Evolutionary conservation across 2,329 filamentous ascomycete genomes (phyloP).

Genomic region (Rhynchosporium agropyri): DNA sequence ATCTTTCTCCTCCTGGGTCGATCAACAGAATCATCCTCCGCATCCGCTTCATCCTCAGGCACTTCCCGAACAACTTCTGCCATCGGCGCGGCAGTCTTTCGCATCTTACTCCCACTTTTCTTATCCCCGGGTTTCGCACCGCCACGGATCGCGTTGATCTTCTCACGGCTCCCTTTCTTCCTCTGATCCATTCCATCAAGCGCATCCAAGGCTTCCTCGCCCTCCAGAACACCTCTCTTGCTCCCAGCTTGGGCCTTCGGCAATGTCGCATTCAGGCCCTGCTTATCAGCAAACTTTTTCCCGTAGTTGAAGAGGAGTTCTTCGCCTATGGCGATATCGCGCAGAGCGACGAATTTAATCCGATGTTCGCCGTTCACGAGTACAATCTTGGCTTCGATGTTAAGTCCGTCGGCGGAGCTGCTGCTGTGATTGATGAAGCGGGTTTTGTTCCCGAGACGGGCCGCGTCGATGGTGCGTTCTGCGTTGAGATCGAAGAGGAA

Average conservation of each 20-base stretch:
- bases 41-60: conserved; percentile 5
- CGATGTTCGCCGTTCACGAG: conserved; percentile 76
- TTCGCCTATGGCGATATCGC: conserved; percentile 69
- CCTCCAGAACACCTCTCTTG: conserved; percentile 33
- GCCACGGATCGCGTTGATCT: conserved; percentile 23
- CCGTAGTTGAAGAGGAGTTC: conserved; percentile 85
- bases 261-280: conserved; percentile 52
- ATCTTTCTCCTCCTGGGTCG: conserved; percentile 14
- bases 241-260: conserved; percentile 28
- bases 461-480: conserved; percentile 64
- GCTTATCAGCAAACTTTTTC: conserved; percentile 62
- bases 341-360: conserved; percentile 71
- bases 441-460: conserved; percentile 76
- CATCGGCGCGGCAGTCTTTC: conserved; percentile 18
- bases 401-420: conserved; percentile 59
- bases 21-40: conserved; percentile 3
- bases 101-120: conserved; percentile 18
- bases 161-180: conserved; percentile 22
- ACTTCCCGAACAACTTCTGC: conserved; percentile 4
- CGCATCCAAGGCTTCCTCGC: conserved; percentile 33
- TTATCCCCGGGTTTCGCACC: conserved; percentile 7
- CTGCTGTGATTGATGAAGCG: conserved; percentile 82
- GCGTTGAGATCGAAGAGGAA: conserved; percentile 57
- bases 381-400: conserved; percentile 68
- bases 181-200: conserved; percentile 31